phyloP scores from a whole-genome alignment of 345 rosid species.

The Ceriops zippeliana region DNA sequence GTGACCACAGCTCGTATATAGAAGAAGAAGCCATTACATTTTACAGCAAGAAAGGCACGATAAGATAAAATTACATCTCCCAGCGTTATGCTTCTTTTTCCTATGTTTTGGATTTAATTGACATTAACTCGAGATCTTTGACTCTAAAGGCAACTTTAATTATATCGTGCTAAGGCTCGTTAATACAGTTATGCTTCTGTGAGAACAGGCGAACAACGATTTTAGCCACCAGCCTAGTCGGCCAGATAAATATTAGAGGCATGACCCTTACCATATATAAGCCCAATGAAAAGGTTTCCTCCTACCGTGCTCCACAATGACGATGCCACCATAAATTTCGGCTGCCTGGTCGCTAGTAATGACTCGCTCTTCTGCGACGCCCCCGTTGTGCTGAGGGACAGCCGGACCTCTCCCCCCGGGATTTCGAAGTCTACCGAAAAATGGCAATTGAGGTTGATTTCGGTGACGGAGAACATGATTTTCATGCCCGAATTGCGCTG shows the following conservation, averaged over 20 bases:
- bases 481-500: background rate
- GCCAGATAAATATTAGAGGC: background rate
- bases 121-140: too few relatives aligned
- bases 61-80: too few relatives aligned
- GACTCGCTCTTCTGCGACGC: background rate
- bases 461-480: background rate
- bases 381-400: background rate
- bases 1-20: too few relatives aligned
- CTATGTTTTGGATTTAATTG: too few relatives aligned
- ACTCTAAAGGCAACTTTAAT: too few relatives aligned
- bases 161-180: too few relatives aligned
- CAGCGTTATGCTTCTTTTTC: too few relatives aligned
- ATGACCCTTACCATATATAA: background rate
- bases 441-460: background rate
- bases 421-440: background rate
- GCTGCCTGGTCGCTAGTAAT: conserved; percentile 3
- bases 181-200: too few relatives aligned
- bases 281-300: background rate
- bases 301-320: conserved; percentile 2
- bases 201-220: too few relatives aligned
- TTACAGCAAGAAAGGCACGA: too few relatives aligned
- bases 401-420: background rate
- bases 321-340: background rate
- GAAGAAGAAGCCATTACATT: too few relatives aligned
- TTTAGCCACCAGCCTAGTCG: too few relatives aligned